phyloP scores from a whole-genome alignment of 371 early-diverging fungal species.

The Circinella umbellata region DNA sequence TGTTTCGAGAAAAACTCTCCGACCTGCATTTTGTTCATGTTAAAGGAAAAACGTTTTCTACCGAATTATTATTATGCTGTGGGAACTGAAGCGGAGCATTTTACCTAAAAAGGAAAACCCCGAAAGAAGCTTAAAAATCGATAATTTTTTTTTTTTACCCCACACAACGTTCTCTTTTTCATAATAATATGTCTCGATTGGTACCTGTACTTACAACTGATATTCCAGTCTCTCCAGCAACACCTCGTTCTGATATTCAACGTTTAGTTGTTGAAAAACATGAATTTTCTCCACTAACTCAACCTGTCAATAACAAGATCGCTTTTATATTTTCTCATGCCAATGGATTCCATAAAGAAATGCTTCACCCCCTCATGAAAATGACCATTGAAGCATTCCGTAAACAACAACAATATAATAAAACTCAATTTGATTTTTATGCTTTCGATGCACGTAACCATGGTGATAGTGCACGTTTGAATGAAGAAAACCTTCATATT shows the following conservation, averaged over 20 bases:
- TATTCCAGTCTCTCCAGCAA: conserved; percentile 31
- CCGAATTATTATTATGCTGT: too few species aligned
- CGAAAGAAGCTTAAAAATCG: too few species aligned
- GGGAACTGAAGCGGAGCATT: background rate
- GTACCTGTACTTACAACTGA: conserved; percentile 7
- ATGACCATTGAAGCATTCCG: conserved; percentile 23
- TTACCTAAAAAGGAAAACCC: background rate
- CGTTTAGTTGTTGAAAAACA: conserved; percentile 38
- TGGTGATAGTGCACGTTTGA: conserved; percentile 50
- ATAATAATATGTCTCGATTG: conserved; percentile 17
- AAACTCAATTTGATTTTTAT: conserved; percentile 32
- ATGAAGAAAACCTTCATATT: conserved; percentile 26
- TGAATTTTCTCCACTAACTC: conserved; percentile 27
- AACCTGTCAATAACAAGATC: conserved; percentile 16
- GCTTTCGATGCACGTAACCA: conserved; percentile 52
- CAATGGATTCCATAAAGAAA: conserved; percentile 50
- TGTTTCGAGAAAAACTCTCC: too few species aligned
- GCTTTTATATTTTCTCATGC: conserved; percentile 44
- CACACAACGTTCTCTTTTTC: background rate
- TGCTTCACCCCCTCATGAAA: conserved; percentile 42
- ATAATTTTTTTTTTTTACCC: background rate
- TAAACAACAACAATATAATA: conserved; percentile 24
- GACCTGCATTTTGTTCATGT: too few species aligned
- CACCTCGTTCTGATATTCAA: conserved; percentile 30
- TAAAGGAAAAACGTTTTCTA: too few species aligned